Conservation (phyloP, 805 yeast species). For the Brettanomyces naardenensis region DNA sequence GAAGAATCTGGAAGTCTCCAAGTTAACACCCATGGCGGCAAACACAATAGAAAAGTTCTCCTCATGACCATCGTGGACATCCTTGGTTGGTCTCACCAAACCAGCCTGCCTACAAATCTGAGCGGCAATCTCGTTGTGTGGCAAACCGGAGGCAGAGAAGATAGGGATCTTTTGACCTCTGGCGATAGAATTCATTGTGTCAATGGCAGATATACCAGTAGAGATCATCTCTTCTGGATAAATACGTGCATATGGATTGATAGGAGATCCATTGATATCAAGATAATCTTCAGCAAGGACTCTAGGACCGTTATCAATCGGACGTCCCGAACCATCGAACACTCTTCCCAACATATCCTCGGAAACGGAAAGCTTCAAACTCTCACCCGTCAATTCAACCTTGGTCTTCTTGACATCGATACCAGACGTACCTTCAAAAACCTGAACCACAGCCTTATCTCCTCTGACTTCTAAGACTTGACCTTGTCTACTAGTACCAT, state of each 20-base stretch:
- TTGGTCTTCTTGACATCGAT: slow-evolving; percentile 96
- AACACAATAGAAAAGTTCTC: slow-evolving; percentile 98
- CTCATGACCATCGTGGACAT: slow-evolving; percentile 99
- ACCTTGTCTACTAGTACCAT: slow-evolving; percentile 91
- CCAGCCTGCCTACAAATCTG: slow-evolving; percentile 99
- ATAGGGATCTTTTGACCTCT: slow-evolving; percentile 99
- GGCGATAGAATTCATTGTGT: slow-evolving; percentile 99
- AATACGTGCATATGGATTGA: slow-evolving; percentile 95
- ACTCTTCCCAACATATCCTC: slow-evolving; percentile 98
- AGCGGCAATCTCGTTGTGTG: slow-evolving; percentile 99
- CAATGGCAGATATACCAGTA: slow-evolving; percentile 97
- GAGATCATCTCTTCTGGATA: slow-evolving; percentile 99
- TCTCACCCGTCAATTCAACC: slow-evolving; percentile 95
- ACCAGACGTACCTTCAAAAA: slow-evolving; percentile 98
- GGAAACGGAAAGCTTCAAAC: slow-evolving; percentile 86
- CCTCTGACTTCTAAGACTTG: slow-evolving; percentile 98
- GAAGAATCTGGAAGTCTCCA: slow-evolving; percentile 97
- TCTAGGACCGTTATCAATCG: slow-evolving; percentile 96
- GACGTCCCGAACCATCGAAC: slow-evolving; percentile 98
- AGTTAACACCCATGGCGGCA: slow-evolving; percentile 99
- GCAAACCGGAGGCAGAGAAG: slow-evolving; percentile 98
- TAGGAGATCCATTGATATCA: slow-evolving; percentile 98
- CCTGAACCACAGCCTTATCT: slow-evolving; percentile 95
- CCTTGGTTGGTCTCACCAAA: slow-evolving; percentile 97
- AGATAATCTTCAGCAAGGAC: slow-evolving; percentile 97